These are phyloP conservation scores for Parafenestella ontariensis DNA, from an alignment of 2,329 filamentous ascomycete genomes.

Conservation along the genomic window DNA sequence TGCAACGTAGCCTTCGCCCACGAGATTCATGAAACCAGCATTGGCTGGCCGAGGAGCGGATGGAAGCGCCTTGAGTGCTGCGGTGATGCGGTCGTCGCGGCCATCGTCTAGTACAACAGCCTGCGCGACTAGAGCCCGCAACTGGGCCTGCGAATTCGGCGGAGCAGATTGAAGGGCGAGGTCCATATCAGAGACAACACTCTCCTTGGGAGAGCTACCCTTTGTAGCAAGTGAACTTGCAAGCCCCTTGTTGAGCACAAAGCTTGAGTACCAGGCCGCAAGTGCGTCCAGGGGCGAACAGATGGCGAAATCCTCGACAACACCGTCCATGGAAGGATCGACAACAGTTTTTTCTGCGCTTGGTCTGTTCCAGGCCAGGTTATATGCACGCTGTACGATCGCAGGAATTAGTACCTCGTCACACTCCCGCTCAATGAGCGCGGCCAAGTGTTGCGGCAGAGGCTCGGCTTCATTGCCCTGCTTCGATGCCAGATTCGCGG, in stretches of 20 bases:
- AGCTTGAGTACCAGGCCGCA: conserved; percentile 87
- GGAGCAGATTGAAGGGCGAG: conserved; percentile 78
- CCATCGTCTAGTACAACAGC: conserved; percentile 64
- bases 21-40: conserved; percentile 51
- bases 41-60: conserved; percentile 46
- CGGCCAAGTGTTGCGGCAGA: conserved; percentile 77
- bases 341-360: conserved; percentile 71
- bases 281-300: conserved; percentile 88
- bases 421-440: conserved; percentile 78
- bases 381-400: conserved; percentile 85
- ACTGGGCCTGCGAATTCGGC: conserved; percentile 74
- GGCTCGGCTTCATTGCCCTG: conserved; percentile 65
- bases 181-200: conserved; percentile 64
- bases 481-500: conserved; percentile 44
- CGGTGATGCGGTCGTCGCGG: conserved; percentile 59
- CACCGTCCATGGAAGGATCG: conserved; percentile 78
- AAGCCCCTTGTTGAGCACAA: conserved; percentile 73
- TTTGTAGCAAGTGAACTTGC: conserved; percentile 66
- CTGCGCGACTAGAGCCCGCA: conserved; percentile 65
- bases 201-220: conserved; percentile 52
- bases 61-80: conserved; percentile 61
- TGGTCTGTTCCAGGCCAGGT: conserved; percentile 84
- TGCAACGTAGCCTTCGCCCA: conserved; percentile 63
- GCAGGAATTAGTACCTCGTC: conserved; percentile 80
- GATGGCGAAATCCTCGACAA: conserved; percentile 85